phyloP scores from a whole-genome alignment of 345 rosid genomes.

The Arabidopsis arenosa region DNA sequence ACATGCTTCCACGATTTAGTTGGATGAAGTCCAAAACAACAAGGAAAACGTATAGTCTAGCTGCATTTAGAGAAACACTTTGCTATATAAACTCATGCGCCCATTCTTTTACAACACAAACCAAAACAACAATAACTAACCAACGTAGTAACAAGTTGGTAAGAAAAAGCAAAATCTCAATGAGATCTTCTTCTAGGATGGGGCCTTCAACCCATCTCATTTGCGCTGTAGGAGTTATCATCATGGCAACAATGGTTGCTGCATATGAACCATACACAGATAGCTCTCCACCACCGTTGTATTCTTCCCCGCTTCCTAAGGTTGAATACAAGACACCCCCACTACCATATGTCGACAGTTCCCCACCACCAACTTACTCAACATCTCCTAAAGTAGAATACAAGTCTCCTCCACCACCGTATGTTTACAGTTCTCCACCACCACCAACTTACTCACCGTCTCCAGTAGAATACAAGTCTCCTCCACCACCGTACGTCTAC shows the following conservation, averaged over 20 bases:
- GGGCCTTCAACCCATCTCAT: conserved; percentile 37
- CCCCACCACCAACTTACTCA: conserved; percentile 24
- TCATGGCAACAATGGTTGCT: conserved; percentile 34
- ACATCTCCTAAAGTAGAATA: background rate
- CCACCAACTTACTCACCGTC: conserved; percentile 14
- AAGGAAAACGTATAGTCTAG: background rate
- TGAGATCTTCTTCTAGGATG: conserved; percentile 22
- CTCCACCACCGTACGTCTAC: conserved; percentile 28
- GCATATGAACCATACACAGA: conserved; percentile 22
- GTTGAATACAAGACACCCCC: conserved; percentile 25
- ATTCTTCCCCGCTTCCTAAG: conserved; percentile 2
- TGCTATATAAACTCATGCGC: background rate
- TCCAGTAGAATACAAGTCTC: background rate
- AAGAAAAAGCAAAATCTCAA: background rate
- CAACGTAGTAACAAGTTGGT: conserved; percentile 2
- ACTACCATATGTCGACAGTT: conserved; percentile 17
- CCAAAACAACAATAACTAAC: conserved; percentile 19
- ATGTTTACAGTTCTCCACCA: too few relatives aligned
- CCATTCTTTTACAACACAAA: conserved; percentile 1
- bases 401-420: conserved; percentile 17
- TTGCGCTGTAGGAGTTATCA: conserved; percentile 18
- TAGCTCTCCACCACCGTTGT: conserved; percentile 31
- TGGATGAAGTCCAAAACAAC: background rate
- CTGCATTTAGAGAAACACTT: conserved; percentile 11
- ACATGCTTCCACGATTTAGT: conserved; percentile 26